These are phyloP conservation scores for Purshia tridentata DNA, from an alignment of 306 rosid species.

Conservation along the genomic window DNA sequence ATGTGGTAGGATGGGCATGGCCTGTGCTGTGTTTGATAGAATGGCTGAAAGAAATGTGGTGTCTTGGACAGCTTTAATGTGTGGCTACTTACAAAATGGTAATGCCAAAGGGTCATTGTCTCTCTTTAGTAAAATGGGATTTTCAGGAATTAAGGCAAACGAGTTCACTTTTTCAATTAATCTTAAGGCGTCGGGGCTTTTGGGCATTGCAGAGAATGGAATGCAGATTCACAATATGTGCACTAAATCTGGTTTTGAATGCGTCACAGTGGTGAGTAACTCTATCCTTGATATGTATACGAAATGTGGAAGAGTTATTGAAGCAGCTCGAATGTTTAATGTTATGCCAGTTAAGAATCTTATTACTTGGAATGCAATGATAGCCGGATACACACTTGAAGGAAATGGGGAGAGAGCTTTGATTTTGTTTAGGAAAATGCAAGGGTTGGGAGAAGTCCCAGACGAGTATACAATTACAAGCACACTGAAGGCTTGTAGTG, in stretches of 20 bases:
- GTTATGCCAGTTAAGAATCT: slow-evolving; percentile 43
- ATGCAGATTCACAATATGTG: slow-evolving; percentile 65
- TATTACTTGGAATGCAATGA: slow-evolving; percentile 70
- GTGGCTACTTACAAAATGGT: slow-evolving; percentile 48
- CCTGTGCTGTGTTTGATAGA: slow-evolving; percentile 45
- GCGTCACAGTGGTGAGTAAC: slow-evolving; percentile 48
- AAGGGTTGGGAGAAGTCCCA: slow-evolving; percentile 42
- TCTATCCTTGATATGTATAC: slow-evolving; percentile 61
- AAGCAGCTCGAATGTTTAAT: slow-evolving; percentile 43
- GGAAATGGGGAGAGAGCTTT: slow-evolving; percentile 50
- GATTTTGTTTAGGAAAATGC: slow-evolving; percentile 45
- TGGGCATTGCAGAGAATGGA: slow-evolving; percentile 46
- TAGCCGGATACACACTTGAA: slow-evolving; percentile 43
- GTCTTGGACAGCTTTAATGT: slow-evolving; percentile 47
- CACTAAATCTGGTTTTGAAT: slow-evolving; percentile 50
- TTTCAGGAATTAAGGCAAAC: slow-evolving; percentile 32
- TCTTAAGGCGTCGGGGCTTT: slow-evolving; percentile 50
- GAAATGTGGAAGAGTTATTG: slow-evolving; percentile 47
- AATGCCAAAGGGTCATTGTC: slow-evolving; percentile 40
- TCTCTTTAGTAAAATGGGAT: slow-evolving; percentile 42
- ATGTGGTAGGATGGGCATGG: slow-evolving; percentile 40
- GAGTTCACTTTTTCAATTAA: slow-evolving; percentile 62
- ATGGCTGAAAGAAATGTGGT: slow-evolving; percentile 56
- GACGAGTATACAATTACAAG: slow-evolving; percentile 60
- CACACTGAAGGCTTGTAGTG: slow-evolving; percentile 54